Base-by-base conservation (phyloP, 208 protist species). In the Blechomonas ayalai region DNA sequence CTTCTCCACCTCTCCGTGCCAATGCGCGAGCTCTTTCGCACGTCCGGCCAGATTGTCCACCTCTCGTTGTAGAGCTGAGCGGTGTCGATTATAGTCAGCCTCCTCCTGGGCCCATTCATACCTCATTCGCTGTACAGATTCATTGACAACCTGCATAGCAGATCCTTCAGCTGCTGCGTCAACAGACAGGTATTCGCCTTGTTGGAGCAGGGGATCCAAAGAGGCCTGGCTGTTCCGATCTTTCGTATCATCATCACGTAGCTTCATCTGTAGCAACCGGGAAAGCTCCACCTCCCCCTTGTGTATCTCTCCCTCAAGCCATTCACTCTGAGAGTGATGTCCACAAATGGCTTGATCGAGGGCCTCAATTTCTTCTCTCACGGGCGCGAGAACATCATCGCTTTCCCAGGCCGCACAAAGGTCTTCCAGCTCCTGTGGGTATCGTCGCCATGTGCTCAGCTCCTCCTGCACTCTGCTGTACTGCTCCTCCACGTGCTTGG, bases 21-120 rank as follows among this genome's bases (percentile, higher is more conserved):
- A 73, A 25, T 52, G 46, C 15, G 23, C 20, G 9, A 79, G 47
- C 36, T 79, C 71, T 19, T 29, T 40, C 4, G 46, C 54, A 15
- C 73, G 73, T 1, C 41, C 47, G 25, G 19, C 38, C 19, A 87
- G 45, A 13, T 77, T 73, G 9, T 70, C 67, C n/a, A 87, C 59
- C 36, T 87, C 78, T 7, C 73, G 62, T 19, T 75, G 63, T 23
- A 80, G 34, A 13, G 52, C 57, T n/a, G 42, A 41, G n/a, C 28
- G 15, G 20, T 67, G 52, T 1, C 48, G 45, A 1, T 25, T n/a
- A 32, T 59, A 20, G 19, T 55, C 34, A 13, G 53, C 15, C 32
- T 43, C 39, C n/a, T 43, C 12, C 25, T 68, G 53, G 1, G 24
- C 52, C 20, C 48, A 28, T 41, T 80, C 71, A 31, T 65, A 24